Evolutionary conservation across 1,284 basidiomycete genomes (phyloP).

Genomic region (Athelia sp.): DNA sequence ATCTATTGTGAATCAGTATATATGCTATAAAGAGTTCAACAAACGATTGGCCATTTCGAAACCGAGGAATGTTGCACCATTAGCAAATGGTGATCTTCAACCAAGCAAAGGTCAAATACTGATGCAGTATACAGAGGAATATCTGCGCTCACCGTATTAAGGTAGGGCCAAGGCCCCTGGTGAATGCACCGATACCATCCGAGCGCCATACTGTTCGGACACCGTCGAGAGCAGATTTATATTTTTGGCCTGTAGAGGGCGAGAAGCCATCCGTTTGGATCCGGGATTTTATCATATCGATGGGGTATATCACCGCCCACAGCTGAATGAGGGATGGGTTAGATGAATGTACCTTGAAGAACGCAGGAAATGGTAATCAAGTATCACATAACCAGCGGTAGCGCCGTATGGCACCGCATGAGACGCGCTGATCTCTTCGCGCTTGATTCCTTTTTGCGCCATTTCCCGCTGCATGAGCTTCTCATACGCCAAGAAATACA

Average conservation of each 20-base stretch:
- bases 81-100: slow-evolving; percentile 79
- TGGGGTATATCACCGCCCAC: slow-evolving; percentile 85
- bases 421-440: slow-evolving; percentile 73
- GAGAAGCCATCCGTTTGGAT: slow-evolving; percentile 93
- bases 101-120: slow-evolving; percentile 13
- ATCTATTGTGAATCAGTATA: too few species aligned
- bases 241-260: slow-evolving; percentile 70
- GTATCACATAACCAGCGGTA: slow-evolving; percentile 77
- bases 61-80: slow-evolving; percentile 90
- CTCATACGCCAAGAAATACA: slow-evolving; percentile 94
- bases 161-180: slow-evolving; percentile 85
- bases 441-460: slow-evolving; percentile 57
- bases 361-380: slow-evolving; percentile 19
- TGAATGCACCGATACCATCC: slow-evolving; percentile 85
- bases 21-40: slow-evolving; percentile 32
- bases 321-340: slow-evolving; percentile 43
- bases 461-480: slow-evolving; percentile 86
- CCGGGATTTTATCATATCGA: slow-evolving; percentile 93
- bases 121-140: slow-evolving; percentile 6
- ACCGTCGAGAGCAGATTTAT: slow-evolving; percentile 79
- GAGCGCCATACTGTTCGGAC: slow-evolving; percentile 75
- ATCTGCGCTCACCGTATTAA: slow-evolving; percentile 70
- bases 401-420: slow-evolving; percentile 85
- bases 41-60: slow-evolving; percentile 83
- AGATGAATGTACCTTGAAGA: slow-evolving; percentile 2